These are phyloP conservation scores for Eucalyptus albens DNA, from an alignment of 345 rosid species.

Conservation along the genomic window DNA sequence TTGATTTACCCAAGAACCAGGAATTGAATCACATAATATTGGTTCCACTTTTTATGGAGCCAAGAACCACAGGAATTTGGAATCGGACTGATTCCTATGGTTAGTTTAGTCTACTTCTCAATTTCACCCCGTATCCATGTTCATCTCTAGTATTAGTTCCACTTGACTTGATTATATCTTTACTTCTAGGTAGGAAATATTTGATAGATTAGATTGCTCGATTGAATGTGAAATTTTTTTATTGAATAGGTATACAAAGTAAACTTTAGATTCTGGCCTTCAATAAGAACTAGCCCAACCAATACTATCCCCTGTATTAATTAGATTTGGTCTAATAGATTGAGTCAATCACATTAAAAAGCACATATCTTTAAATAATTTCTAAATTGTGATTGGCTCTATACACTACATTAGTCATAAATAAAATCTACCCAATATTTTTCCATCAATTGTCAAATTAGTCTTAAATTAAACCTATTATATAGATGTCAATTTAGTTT, in stretches of 20 bases:
- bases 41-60: not conserved
- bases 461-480: not conserved
- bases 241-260: not conserved
- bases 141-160: not conserved
- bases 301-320: too few relatives aligned
- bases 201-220: not conserved
- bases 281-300: not conserved
- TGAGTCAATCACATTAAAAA: not conserved
- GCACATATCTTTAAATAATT: not conserved
- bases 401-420: not conserved
- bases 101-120: not conserved
- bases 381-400: not conserved
- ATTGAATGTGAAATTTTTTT: not conserved
- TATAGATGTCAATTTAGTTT: not conserved
- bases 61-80: not conserved
- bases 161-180: not conserved
- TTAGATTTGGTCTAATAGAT: not conserved
- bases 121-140: not conserved
- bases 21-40: not conserved
- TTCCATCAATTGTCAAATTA: not conserved
- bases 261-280: not conserved
- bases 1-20: accelerated
- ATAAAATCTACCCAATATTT: not conserved
- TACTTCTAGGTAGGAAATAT: not conserved
- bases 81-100: not conserved